Evolutionary conservation across 768 basidiomycete genomes (phyloP).

Genomic region (Rhodotorula diobovata): DNA sequence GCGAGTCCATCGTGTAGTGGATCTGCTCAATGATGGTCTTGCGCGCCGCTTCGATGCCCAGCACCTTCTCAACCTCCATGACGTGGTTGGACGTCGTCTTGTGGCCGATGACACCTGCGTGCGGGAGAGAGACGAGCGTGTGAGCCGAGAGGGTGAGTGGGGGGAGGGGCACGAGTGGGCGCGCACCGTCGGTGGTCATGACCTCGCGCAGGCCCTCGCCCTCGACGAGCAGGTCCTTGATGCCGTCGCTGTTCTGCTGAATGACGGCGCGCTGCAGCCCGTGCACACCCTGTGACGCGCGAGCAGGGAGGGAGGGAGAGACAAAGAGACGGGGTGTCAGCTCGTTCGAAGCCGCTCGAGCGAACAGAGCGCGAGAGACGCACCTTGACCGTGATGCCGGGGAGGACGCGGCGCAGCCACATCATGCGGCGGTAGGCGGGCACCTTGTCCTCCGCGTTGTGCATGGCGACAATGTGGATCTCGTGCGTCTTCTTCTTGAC

Average conservation of each 20-base stretch:
- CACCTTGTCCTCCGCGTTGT: conserved; percentile 42
- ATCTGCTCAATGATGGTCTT: conserved; percentile 94
- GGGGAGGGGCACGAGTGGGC: background rate
- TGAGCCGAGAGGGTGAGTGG: background rate
- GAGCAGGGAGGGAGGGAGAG: no score
- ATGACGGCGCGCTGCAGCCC: conserved; percentile 89
- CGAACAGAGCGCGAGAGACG: conserved; percentile 2
- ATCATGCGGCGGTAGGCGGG: conserved; percentile 56
- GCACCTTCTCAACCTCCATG: conserved; percentile 86
- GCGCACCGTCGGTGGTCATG: conserved; percentile 88
- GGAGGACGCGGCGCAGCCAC: conserved; percentile 75
- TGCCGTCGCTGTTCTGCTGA: conserved; percentile 85
- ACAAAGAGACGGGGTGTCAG: background rate
- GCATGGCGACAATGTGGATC: conserved; percentile 50
- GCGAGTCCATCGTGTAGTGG: conserved; percentile 90
- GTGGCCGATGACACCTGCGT: conserved; percentile 79
- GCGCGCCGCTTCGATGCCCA: conserved; percentile 97
- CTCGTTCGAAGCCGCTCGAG: background rate
- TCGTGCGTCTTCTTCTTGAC: conserved; percentile 47
- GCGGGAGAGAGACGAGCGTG: background rate
- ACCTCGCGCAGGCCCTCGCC: conserved; percentile 94
- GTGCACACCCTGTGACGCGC: conserved; percentile 63
- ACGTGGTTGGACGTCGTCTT: conserved; percentile 94
- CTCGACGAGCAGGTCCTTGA: conserved; percentile 86
- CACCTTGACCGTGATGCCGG: conserved; percentile 86